Evolutionary conservation across 352 stramenopile species (phyloP), one percentile per base, ranked within the genome.

Genomic region (Phytophthora macrochlamydospora): DNA sequence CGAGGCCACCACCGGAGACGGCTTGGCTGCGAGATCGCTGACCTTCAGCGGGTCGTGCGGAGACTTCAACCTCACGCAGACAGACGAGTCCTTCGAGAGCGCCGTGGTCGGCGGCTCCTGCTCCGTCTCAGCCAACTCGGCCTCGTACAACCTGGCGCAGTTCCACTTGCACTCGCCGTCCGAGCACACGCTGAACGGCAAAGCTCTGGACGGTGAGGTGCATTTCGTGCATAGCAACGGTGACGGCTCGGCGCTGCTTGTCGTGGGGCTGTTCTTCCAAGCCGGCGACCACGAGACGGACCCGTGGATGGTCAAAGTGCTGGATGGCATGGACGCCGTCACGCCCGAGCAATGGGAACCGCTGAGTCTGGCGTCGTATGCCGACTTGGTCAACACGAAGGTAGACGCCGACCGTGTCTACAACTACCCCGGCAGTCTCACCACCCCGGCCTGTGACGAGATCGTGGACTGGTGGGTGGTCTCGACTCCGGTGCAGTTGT

Each of bases 391-490:
- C 30, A 55, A 56, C 45, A 63, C 30, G 7, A 69, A 52, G 12
- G 53, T 31, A 30, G 24, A 68, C 48, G 44, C 44, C 4, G 54
- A 69, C 18, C 62, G 50, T 9, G 44, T 73, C 7, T 81, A 72
- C 56, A 89, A 89, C 73, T 89, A 89, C 65, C 51, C 75, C 2
- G 79, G 77, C 11, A 87, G 77, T 24, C 70, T 86, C 44, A 89
- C 77, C 9, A 83, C 77, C 2, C 79, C 79, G 5, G 51, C 63
- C 9, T 89, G 79, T 51, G 51, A 59, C 24, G 79, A 89, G 60
- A 73, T 71, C 28, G 77, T 85, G n/a, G 71, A 85, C 57, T 87
- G 78, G 80, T 89, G 77, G 75, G 73, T 89, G 37, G 50, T 89
- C 35, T 59, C 72, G 44, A 74, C 66, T 42, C 73, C 73, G 5